phyloP scores from a whole-genome alignment of 176 grass and related monocot genomes.

The Saccharum officinarum region DNA sequence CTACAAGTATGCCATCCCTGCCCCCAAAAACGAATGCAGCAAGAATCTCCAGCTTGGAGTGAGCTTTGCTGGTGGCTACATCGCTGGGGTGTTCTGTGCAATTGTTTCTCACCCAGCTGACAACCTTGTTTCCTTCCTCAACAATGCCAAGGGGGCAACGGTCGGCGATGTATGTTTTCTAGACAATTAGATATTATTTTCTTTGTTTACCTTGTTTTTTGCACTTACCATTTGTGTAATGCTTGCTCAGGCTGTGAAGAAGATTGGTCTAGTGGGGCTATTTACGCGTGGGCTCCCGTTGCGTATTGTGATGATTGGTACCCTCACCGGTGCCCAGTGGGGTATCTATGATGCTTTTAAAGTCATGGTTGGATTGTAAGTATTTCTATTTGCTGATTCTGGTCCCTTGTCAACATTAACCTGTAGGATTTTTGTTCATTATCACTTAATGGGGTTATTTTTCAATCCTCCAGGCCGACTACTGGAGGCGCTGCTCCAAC shows the following conservation, averaged over 20 bases:
- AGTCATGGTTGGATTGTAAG: conserved; percentile 91
- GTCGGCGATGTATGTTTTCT: conserved; percentile 62
- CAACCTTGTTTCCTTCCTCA: conserved; percentile 81
- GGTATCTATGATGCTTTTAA: conserved; percentile 84
- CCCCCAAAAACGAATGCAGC: conserved; percentile 74
- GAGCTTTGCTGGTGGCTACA: conserved; percentile 81
- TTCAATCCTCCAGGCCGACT: conserved; percentile 50
- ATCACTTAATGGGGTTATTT: not conserved
- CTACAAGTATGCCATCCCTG: conserved; percentile 65
- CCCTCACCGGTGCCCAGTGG: conserved; percentile 77
- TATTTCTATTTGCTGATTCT: not conserved
- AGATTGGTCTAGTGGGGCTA: conserved; percentile 71
- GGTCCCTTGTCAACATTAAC: not conserved
- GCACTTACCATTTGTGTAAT: not conserved
- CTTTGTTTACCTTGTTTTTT: not conserved
- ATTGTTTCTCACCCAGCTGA: conserved; percentile 83
- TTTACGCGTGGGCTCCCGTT: conserved; percentile 69
- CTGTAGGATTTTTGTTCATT: not conserved
- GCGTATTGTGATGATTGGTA: conserved; percentile 86
- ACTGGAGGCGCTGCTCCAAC: conserved; percentile 66
- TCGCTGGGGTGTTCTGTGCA: conserved; percentile 72
- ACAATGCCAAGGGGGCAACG: conserved; percentile 69
- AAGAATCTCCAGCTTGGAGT: conserved; percentile 73
- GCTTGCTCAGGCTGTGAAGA: conserved; percentile 71
- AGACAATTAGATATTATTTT: not conserved